A percentile compares a stretch with the other conserved stretches of the same genome.
phyloP scores from a whole-genome alignment of 1,284 basidiomycete species.

The Apiotrichum akiyoshidainum region DNA sequence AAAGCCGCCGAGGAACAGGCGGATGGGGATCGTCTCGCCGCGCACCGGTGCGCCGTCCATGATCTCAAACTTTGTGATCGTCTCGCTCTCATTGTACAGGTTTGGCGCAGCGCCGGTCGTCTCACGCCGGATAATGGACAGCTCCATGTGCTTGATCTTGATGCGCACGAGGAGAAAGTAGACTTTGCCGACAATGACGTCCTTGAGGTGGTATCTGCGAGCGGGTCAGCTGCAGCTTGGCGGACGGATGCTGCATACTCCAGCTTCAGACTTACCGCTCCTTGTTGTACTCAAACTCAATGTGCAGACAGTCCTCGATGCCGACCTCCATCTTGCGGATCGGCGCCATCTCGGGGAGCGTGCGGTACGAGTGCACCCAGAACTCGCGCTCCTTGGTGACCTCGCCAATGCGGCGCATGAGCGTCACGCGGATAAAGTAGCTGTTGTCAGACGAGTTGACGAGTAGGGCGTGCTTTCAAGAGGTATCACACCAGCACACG shows the following conservation, averaged over 20 bases:
- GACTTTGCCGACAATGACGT: slow-evolving; percentile 99
- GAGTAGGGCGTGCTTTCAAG: too few relatives aligned
- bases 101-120: slow-evolving; percentile 95
- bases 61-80: slow-evolving; percentile 99
- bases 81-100: slow-evolving; percentile 98
- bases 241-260: too few relatives aligned
- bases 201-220: slow-evolving; percentile 97
- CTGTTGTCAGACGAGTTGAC: too few relatives aligned
- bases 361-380: slow-evolving; percentile 97
- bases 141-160: slow-evolving; percentile 99
- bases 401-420: slow-evolving; percentile 87
- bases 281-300: slow-evolving; percentile 99
- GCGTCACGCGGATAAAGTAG: slow-evolving; percentile 89
- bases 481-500: too few relatives aligned
- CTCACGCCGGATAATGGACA: slow-evolving; percentile 94
- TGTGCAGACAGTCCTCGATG: slow-evolving; percentile 97
- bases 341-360: slow-evolving; percentile 96
- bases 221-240: background rate
- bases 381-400: slow-evolving; percentile 87
- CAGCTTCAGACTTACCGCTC: slow-evolving; percentile 88
- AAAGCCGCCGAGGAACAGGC: slow-evolving; percentile 95
- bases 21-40: slow-evolving; percentile 96
- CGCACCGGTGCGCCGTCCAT: slow-evolving; percentile 96
- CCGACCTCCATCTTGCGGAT: slow-evolving; percentile 99
- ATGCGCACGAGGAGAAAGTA: slow-evolving; percentile 97